Evolutionary conservation across 73 alveolate genomes (phyloP), one percentile per base, ranked within the genome.

Genomic region (Tetrahymena borealis): DNA sequence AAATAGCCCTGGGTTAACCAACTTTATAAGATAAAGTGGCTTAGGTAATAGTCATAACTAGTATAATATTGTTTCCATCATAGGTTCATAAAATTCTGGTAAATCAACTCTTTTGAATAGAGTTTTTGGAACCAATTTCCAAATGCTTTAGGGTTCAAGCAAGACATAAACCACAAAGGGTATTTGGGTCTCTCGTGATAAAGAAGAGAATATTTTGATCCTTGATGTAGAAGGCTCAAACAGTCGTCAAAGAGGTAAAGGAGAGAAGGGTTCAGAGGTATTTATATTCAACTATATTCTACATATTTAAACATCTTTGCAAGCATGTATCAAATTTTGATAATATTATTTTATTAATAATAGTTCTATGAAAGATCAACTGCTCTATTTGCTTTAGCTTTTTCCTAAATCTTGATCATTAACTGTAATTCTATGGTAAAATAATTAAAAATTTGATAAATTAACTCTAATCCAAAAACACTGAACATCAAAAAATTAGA

Each of bases 191-290:
- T 96, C 98, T 4, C 96, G 96, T 36, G 97, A 96, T 90, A 78
- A 40, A 33, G 91, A 94, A 90, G 91, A 95, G 41, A 96, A 94
- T 92, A 92, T 96, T 15, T 91, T 96, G 39, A 94, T 96, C 28
- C 78, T 96, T 9, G 98, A 96, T 94, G 96, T 96, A 32, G 98
- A 96, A 91, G 98, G 98, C 78, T 95, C 98, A 2, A 97, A 96
- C 85, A 93, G 97, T 90, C 95, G 93, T 78, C 91, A 95, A 90
- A 24, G 98, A 77, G 94, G 95, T 39, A 96, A 95, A 94, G 96
- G 95, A 90, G 98, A 96, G 42, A 96, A 96, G 91, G 97, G 96
- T 9, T 60, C 85, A n/a, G 85, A 60, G 13, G 85, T 60, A 60
- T n/a, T n/a, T n/a, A n/a, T n/a, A n/a, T n/a, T n/a, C n/a, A n/a